Percentiles rank a stretch among this genome's conserved stretches.
phyloP scores from a whole-genome alignment of 2,329 filamentous ascomycete genomes.

The Pseudogymnoascus verrucosus region DNA sequence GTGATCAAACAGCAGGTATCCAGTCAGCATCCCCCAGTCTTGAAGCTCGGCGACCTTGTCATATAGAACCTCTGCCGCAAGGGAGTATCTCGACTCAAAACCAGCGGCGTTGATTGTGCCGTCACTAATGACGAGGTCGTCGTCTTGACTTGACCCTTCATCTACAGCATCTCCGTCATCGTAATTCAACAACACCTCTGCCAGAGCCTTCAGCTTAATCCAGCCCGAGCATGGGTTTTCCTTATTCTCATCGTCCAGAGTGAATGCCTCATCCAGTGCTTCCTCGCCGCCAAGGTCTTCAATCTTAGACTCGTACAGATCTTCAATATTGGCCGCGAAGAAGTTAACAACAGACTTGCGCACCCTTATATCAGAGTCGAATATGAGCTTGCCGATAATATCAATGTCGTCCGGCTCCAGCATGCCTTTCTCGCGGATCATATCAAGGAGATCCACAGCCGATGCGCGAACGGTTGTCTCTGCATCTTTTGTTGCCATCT shows the following conservation, averaged over 20 bases:
- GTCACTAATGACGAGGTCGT: constrained; percentile 39
- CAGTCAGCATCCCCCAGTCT: constrained; percentile 81
- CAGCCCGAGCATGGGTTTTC: constrained; percentile 72
- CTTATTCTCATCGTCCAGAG: constrained; percentile 63
- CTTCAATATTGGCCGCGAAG: constrained; percentile 80
- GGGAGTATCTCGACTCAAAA: constrained; percentile 72
- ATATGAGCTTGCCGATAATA: constrained; percentile 76
- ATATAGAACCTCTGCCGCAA: constrained; percentile 79
- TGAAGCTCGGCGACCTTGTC: constrained; percentile 72
- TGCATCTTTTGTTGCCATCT: constrained; percentile 82
- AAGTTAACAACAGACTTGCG: constrained; percentile 85
- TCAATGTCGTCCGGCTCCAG: constrained; percentile 90
- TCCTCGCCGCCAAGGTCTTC: constrained; percentile 81
- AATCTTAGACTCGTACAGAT: constrained; percentile 68
- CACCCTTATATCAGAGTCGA: constrained; percentile 76
- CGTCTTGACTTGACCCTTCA: constrained; percentile 36
- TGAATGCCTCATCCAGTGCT: constrained; percentile 64
- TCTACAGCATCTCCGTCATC: constrained; percentile 61
- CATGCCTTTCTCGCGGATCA: constrained; percentile 74
- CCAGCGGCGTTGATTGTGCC: constrained; percentile 48
- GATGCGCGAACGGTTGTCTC: constrained; percentile 73
- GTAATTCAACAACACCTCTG: constrained; percentile 74
- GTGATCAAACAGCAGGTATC: constrained; percentile 89
- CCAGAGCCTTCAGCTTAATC: constrained; percentile 87
- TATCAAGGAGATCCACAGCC: constrained; percentile 73